Base-by-base conservation (phyloP, 2,329 filamentous ascomycete species). In the Sordariomycetes sp. region DNA sequence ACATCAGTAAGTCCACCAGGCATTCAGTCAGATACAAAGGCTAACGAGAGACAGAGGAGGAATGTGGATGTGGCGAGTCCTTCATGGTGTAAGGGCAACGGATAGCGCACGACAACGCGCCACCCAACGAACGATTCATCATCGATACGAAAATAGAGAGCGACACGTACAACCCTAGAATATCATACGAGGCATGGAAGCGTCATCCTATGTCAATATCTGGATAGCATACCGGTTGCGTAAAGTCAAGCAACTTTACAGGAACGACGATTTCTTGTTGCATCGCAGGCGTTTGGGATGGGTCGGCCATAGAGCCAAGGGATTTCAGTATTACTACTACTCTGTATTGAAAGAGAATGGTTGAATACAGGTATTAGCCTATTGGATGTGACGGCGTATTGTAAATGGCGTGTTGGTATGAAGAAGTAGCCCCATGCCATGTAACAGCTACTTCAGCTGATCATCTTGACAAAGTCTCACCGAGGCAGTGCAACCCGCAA, bases 1-100 rank as follows among this genome's bases (percentile, higher is more conserved):
- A 98, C 53, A 96, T 96, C 55, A 98, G 88, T 94, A 66, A 75
- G 88, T 79, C n/a, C 7, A 11, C 4, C 7, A 8, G 3, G 20
- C 19, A 18, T 16, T 30, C 18, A 18, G 9, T n/a, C 18, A 15
- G 10, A 8, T 18, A 17, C 8, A 12, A 6, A 5, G 17, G 6
- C 14, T 18, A 35, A 6, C 33, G 5, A 9, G 30, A n/a, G 30
- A 41, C 55, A 95, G 88, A 94, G 71, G 90, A 94, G 54, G 75
- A 93, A 69, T 96, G 90, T 50, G 90, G 90, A 25, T 96, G 90
- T 47, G 90, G 90, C 51, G 90, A 96, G 65, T 94, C 87, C 2
- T 96, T 96, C 56, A 94, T 86, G 80, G 83, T 88, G 36, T 79
- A 57, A 49, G 33, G 16, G 15, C 15, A 34, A 12, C 15, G n/a